phyloP scores from a whole-genome alignment of 768 basidiomycete species.

The Saitozyma podzolica region DNA sequence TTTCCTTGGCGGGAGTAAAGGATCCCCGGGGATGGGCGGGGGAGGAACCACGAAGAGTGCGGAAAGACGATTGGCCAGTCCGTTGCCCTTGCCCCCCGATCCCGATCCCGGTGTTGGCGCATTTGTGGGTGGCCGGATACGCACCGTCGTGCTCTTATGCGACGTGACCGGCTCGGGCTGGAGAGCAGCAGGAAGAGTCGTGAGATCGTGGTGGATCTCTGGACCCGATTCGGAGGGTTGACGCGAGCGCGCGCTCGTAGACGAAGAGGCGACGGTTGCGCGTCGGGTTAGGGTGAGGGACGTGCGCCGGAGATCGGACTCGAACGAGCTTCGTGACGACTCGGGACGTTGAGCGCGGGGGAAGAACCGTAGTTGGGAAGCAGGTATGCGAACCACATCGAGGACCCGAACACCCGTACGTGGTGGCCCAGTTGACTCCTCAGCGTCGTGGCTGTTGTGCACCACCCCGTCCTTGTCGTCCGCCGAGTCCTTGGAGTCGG shows the following conservation, averaged over 20 bases:
- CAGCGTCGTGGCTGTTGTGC: no score
- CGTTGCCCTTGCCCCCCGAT: no score
- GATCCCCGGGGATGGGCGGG: conserved; percentile 15
- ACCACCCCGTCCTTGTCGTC: no score
- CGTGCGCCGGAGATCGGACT: conserved; percentile 2
- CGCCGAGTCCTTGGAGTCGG: no score
- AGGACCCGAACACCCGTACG: conserved; percentile 13
- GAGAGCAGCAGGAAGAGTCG: no score
- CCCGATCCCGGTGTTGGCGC: neutral
- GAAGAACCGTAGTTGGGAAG: conserved; percentile 43
- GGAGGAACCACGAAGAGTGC: conserved; percentile 38
- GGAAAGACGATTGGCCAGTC: conserved; percentile 23
- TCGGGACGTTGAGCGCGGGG: conserved; percentile 11
- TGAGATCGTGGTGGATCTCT: no score
- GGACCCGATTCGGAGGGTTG: neutral
- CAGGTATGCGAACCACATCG: conserved; percentile 41
- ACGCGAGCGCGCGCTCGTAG: neutral
- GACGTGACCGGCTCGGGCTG: neutral
- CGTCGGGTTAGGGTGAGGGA: neutral
- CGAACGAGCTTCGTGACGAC: conserved; percentile 7
- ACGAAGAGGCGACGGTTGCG: neutral
- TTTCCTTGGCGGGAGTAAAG: no score
- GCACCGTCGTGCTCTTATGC: neutral
- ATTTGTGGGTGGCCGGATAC: conserved; percentile 9
- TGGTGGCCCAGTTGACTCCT: neutral